A percentile compares a stretch with the other conserved stretches of the same genome.
These are phyloP conservation scores for Hibiscus trionum DNA, from an alignment of 345 rosid genomes.

Conservation along the genomic window DNA sequence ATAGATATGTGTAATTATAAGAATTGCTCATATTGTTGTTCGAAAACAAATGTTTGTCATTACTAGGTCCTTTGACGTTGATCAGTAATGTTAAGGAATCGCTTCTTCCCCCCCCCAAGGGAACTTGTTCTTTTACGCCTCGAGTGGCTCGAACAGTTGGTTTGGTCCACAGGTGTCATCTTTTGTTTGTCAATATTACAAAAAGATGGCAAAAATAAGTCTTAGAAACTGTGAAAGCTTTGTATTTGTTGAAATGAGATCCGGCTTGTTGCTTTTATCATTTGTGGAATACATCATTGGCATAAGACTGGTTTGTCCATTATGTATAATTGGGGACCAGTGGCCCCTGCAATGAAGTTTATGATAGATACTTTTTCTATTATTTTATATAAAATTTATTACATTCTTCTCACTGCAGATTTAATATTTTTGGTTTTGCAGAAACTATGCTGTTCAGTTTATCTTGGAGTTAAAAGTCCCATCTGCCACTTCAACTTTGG, in stretches of 20 bases:
- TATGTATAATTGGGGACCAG: not conserved
- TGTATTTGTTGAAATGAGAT: not conserved
- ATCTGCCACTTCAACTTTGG: constrained; percentile 21
- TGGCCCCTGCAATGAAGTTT: not conserved
- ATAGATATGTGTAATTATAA: too few species aligned
- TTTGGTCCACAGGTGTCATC: too few species aligned
- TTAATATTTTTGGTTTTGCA: constrained; percentile 16
- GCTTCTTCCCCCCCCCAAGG: too few species aligned
- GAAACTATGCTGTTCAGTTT: constrained; percentile 46
- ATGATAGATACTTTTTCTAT: not conserved
- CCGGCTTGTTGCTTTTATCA: not conserved
- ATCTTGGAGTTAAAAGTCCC: constrained; percentile 32
- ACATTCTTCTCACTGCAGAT: not conserved
- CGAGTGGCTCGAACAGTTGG: too few species aligned
- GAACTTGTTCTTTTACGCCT: too few species aligned
- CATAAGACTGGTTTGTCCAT: not conserved
- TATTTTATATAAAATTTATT: not conserved
- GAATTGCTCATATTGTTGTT: too few species aligned
- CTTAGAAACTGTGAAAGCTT: not conserved
- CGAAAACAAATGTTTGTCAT: too few species aligned
- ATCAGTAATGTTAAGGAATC: too few species aligned
- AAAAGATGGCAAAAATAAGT: not conserved
- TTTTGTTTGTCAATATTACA: not conserved
- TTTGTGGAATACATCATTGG: not conserved
- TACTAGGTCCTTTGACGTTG: too few species aligned